Evolutionary conservation across 345 rosid species (phyloP).

Genomic region (Pugionium dolabratum): DNA sequence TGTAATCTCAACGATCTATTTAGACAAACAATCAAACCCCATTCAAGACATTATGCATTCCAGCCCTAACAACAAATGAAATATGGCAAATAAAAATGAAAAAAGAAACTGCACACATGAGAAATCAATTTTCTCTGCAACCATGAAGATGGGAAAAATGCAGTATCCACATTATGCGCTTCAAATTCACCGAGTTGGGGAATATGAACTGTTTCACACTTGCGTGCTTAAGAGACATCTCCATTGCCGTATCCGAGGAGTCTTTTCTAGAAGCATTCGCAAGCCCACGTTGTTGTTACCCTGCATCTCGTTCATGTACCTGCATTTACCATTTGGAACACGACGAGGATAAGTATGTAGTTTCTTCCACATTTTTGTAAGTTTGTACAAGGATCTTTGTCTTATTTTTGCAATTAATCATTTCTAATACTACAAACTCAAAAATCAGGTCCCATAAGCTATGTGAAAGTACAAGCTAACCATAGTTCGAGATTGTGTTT

Average conservation of each 20-base stretch:
- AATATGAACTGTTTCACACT: conserved; percentile 45
- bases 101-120: conserved; percentile 35
- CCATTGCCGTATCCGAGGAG: conserved; percentile 65
- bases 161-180: conserved; percentile 37
- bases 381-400: conserved; percentile 16
- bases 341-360: not conserved
- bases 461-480: conserved; percentile 12
- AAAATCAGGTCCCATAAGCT: not conserved
- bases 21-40: conserved; percentile 25
- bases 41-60: conserved; percentile 14
- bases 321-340: conserved; percentile 36
- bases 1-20: conserved; percentile 13
- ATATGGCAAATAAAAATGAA: conserved; percentile 10
- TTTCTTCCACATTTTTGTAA: not conserved
- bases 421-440: not conserved
- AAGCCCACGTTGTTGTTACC: conserved; percentile 64
- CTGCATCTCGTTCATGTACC: conserved; percentile 64
- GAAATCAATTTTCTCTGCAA: conserved; percentile 19
- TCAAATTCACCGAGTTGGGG: conserved; percentile 31
- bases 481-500: conserved; percentile 3
- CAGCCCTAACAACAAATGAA: conserved; percentile 31
- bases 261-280: conserved; percentile 77
- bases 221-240: conserved; percentile 80
- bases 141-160: conserved; percentile 27
- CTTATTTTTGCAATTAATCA: not conserved